Evolutionary conservation across 148 eudicot genomes (phyloP), one percentile per base, ranked within the genome.

Genomic region (Vaccinium darrowii): DNA sequence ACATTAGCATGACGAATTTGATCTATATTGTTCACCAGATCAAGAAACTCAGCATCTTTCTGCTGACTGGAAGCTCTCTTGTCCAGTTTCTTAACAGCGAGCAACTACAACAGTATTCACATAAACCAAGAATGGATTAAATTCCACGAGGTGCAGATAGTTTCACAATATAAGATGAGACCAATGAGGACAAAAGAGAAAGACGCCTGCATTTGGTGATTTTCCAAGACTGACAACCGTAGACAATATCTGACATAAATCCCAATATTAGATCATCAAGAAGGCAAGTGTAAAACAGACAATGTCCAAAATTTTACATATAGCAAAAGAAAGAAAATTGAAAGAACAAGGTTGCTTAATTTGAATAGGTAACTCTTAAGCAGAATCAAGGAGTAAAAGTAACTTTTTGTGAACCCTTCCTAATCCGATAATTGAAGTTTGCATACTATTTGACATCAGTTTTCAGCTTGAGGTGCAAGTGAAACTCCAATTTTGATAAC

Each of bases 71-170:
- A 84, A 78, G 89, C 88, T 84, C 92, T 92, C 89, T 89, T 97
- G 89, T 97, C 98, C 84, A 97, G 90, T 84, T 95, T 95, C 91
- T 94, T 97, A 82, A 95, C 92, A 51, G 99, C 99, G 56, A 95
- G 88, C 25, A 94, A 79, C 99, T 97, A 89, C 86, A 89, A 73
- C 85, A 83, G 43, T 85, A 88, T 57, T 54, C 82, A 86, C 53
- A 56, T 81, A 65, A 49, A 72, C 23, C 58, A 76, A 25, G 71
- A 62, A 3, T 84, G 69, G 47, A 9, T 52, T 50, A 69, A 83
- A 67, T 67, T 1, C 79, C 47, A 69, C 39, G 71, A 69, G 83
- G 67, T 65, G 75, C 56, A 52, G 76, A 54, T 79, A 39, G 23
- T 53, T 76, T 49, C 23, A 21, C 2, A 60, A 78, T 11, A 73